Percentiles rank a stretch among this genome's conserved stretches.
Evolutionary conservation across 352 stramenopile species (phyloP).

Genomic region (Globisporangium spinosum): DNA sequence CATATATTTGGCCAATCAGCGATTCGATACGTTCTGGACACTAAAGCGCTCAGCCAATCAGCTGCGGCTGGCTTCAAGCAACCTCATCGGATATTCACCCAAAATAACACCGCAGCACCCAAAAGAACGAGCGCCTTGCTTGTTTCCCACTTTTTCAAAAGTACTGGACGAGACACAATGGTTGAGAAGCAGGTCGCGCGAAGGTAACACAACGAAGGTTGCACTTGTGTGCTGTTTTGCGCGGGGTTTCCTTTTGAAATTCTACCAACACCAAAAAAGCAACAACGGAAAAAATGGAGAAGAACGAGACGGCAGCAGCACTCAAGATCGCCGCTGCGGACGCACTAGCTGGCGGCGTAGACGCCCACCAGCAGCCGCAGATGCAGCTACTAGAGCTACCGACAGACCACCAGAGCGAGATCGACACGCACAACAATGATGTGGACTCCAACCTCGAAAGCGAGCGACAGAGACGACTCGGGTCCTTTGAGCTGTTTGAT

Average conservation of each 20-base stretch:
- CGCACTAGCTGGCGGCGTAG: not conserved
- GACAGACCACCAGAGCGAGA: not conserved
- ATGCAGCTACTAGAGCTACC: not conserved
- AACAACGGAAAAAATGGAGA: slow-evolving; percentile 9
- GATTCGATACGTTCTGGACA: not conserved
- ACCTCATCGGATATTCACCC: not conserved
- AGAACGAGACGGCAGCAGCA: slow-evolving; percentile 3
- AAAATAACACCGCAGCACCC: not conserved
- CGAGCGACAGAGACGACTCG: slow-evolving; percentile 12
- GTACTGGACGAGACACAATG: slow-evolving; percentile 14
- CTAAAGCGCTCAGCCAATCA: not conserved
- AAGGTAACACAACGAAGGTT: not conserved
- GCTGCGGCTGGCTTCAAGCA: not conserved
- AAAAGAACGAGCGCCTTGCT: not conserved
- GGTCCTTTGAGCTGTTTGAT: slow-evolving; percentile 20
- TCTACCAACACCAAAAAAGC: not conserved
- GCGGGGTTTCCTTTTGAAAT: slow-evolving; percentile 11
- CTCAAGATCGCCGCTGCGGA: not conserved
- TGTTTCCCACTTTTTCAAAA: not conserved
- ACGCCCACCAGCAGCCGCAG: not conserved
- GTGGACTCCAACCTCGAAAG: not conserved
- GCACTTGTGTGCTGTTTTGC: not conserved
- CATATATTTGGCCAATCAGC: not conserved
- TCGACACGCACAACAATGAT: not conserved
- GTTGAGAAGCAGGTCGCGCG: not conserved